Evolutionary conservation across 257 asterid genomes (phyloP).

Genomic region (Apocynum venetum): DNA sequence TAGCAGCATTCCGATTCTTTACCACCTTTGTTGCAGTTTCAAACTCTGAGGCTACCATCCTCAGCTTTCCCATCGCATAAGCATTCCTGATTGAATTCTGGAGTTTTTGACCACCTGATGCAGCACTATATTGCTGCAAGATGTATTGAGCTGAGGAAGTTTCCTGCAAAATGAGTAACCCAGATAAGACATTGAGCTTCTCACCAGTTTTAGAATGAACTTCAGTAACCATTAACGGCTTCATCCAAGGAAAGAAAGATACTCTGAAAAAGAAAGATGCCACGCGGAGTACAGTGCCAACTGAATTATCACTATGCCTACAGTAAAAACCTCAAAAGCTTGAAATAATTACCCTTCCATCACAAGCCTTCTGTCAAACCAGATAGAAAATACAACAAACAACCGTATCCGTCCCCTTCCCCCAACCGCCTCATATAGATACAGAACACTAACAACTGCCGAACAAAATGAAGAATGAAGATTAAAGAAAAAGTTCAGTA

Average conservation of each 20-base stretch:
- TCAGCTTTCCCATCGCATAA: conserved; percentile 85
- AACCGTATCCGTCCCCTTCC: background rate
- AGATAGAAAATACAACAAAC: background rate
- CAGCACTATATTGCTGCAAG: conserved; percentile 82
- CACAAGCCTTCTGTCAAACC: background rate
- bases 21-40: conserved; percentile 85
- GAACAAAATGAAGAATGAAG: background rate
- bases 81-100: conserved; percentile 70
- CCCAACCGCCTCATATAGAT: background rate
- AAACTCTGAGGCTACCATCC: conserved; percentile 84
- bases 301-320: background rate
- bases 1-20: conserved; percentile 58
- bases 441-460: background rate
- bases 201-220: background rate
- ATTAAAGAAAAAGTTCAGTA: background rate
- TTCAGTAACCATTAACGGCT: background rate
- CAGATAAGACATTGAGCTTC: background rate
- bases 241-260: background rate
- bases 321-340: background rate
- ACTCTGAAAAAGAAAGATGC: background rate
- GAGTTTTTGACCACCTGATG: conserved; percentile 77
- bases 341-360: background rate
- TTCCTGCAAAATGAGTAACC: conserved; percentile 41
- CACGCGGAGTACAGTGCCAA: background rate
- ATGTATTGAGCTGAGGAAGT: conserved; percentile 88